Conservation (phyloP, 1,139 yeast species). For the Taphrina pruni region DNA sequence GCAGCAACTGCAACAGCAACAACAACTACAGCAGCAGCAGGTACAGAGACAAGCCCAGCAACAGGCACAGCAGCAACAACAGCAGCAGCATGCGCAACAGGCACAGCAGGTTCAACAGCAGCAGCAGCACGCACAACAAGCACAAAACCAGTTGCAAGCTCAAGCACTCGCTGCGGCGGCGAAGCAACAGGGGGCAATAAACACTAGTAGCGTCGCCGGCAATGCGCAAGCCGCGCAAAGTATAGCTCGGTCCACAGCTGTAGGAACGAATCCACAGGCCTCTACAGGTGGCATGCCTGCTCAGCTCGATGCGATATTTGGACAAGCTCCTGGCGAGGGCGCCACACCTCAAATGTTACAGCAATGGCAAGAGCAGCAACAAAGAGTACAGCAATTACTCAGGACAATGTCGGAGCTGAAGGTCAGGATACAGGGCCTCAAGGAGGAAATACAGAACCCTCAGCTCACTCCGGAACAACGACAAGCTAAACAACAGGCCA, state of each 20-base stretch:
- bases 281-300: constrained; percentile 6
- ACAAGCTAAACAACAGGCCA: constrained; percentile 42
- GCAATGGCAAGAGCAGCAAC: constrained; percentile 42
- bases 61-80: constrained; percentile 25
- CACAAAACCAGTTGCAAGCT: constrained; percentile 7
- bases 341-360: constrained; percentile 37
- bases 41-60: constrained; percentile 21
- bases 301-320: constrained; percentile 35
- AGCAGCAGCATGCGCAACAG: constrained; percentile 24
- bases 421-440: constrained; percentile 35
- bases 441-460: constrained; percentile 28
- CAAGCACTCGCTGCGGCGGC: constrained; percentile 16
- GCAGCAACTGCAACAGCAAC: constrained; percentile 26
- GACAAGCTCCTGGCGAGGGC: constrained; percentile 26
- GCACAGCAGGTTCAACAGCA: constrained; percentile 17
- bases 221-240: constrained; percentile 8
- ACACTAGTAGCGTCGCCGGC: neutral
- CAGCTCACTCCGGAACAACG: constrained; percentile 29
- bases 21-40: constrained; percentile 22
- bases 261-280: neutral
- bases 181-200: neutral
- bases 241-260: neutral
- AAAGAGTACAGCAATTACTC: constrained; percentile 31
- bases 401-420: constrained; percentile 33
- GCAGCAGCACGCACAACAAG: constrained; percentile 32